Evolutionary conservation across 768 basidiomycete genomes (phyloP).

Genomic region (Steccherinum ochraceum): DNA sequence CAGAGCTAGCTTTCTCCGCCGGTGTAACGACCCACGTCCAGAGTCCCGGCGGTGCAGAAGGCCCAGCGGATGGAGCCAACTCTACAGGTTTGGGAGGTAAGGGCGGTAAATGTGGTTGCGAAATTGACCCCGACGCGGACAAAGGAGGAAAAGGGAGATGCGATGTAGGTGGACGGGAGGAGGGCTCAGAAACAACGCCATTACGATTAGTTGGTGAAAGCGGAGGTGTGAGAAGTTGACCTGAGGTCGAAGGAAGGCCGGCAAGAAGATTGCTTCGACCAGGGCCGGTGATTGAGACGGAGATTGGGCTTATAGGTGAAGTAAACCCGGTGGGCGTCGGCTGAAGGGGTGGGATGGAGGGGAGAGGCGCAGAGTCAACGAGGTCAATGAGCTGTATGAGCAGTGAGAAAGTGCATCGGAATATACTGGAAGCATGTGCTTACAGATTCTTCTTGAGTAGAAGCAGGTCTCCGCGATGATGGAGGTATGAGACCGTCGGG

Average conservation of each 20-base stretch:
- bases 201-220: neutral
- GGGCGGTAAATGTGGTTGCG: neutral
- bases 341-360: slow-evolving; percentile 1
- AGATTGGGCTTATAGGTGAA: neutral
- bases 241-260: neutral
- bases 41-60: neutral
- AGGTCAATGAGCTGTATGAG: slow-evolving; percentile 6
- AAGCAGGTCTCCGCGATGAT: neutral
- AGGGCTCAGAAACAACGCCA: neutral
- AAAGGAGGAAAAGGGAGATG: neutral
- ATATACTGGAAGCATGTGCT: neutral
- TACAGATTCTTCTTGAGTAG: neutral
- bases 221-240: neutral
- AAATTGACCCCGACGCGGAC: neutral
- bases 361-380: neutral
- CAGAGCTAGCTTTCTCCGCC: slow-evolving; percentile 6
- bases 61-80: neutral
- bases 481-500: slow-evolving; percentile 7
- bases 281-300: too few species aligned
- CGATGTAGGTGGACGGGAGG: neutral
- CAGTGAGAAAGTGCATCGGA: neutral
- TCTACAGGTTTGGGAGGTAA: neutral
- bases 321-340: neutral
- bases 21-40: slow-evolving; percentile 5
- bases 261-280: neutral